Evolutionary conservation across 768 basidiomycete genomes (phyloP), one percentile per base, ranked within the genome.

Genomic region (Cystobasidium onofrii): DNA sequence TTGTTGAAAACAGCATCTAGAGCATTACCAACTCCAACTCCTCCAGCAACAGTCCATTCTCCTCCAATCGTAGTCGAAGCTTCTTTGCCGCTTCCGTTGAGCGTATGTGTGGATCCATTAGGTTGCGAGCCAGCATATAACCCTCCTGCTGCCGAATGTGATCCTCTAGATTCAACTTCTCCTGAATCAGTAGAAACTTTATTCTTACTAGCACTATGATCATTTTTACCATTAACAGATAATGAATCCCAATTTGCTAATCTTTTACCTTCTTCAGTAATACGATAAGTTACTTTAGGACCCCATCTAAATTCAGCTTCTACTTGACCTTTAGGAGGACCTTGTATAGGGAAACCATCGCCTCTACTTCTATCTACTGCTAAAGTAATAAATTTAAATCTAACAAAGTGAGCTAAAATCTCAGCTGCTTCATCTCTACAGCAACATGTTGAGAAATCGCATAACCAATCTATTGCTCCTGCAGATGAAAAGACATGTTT

Each of bases 351-450:
- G 13, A 39, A 50, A 74, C 76, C 41, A 70, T 74, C 41, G 66
- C 46, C 46, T 34, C 57, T 27, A 20, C 57, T 46, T 64, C 63
- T 64, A 64, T 64, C 63, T 3, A 41, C 63, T 23, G 63, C 91
- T 52, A 98, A 84, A 1, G 84, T 83, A 81, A 99, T 89, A 75
- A 95, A 87, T 46, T 92, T 91, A 78, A 93, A 96, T 65, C 96
- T 88, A 57, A 97, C 93, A 78, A 98, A 97, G 80, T 98, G 96
- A 2, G 94, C 96, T 1, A 91, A 89, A 87, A 98, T 90, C 84
- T 99, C 96, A 13, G 92, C 91, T 0, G 92, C 94, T 81, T 98
- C 96, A 79, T 99, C 96, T 65, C 91, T 85, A 27, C 93, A 93
- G 39, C 93, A 91, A 39, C 94, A 91, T 0, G 94, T 96, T 0